Conservation (phyloP, 2,329 filamentous ascomycete genomes). For the Paracamarosporium sp. region DNA sequence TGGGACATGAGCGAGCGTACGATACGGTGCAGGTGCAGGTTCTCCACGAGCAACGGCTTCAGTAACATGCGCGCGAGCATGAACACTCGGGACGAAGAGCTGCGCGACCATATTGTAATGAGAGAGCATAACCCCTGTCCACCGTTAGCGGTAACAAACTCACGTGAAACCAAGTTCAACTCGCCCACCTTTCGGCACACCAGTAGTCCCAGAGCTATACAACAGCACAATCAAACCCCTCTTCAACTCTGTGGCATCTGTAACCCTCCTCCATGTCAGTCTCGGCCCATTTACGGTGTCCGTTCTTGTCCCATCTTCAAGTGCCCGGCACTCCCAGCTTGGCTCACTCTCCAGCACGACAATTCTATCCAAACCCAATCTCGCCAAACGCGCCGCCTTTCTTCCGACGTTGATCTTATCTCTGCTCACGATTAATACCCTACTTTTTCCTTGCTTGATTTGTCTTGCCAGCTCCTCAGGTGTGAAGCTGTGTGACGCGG, state of each 20-base stretch:
- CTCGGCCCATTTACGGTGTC: constrained; percentile 14
- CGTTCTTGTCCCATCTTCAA: constrained; percentile 31
- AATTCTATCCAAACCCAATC: constrained; percentile 54
- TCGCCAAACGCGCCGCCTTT: constrained; percentile 55
- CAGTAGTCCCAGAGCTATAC: constrained; percentile 53
- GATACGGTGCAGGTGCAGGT: constrained; percentile 31
- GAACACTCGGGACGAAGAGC: constrained; percentile 24
- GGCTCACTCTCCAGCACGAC: constrained; percentile 49
- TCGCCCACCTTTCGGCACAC: constrained; percentile 45
- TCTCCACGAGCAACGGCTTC: constrained; percentile 21
- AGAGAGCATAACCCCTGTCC: constrained; percentile 43
- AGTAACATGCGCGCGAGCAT: constrained; percentile 13
- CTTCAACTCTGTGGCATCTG: constrained; percentile 40
- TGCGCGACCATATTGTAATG: constrained; percentile 50
- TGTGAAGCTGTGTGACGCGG: constrained; percentile 57
- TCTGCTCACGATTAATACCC: constrained; percentile 54
- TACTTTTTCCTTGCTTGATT: constrained; percentile 48
- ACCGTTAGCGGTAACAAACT: no score
- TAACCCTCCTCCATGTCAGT: constrained; percentile 51
- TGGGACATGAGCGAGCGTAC: constrained; percentile 52
- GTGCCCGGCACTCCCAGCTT: constrained; percentile 42
- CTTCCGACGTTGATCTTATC: constrained; percentile 55
- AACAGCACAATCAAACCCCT: constrained; percentile 50
- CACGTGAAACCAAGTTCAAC: neutral
- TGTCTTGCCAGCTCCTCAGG: constrained; percentile 57